A percentile compares a stretch with the other conserved stretches of the same genome.
Conservation (phyloP, 2,329 filamentous ascomycete species). For the Penicillium vulpinum region DNA sequence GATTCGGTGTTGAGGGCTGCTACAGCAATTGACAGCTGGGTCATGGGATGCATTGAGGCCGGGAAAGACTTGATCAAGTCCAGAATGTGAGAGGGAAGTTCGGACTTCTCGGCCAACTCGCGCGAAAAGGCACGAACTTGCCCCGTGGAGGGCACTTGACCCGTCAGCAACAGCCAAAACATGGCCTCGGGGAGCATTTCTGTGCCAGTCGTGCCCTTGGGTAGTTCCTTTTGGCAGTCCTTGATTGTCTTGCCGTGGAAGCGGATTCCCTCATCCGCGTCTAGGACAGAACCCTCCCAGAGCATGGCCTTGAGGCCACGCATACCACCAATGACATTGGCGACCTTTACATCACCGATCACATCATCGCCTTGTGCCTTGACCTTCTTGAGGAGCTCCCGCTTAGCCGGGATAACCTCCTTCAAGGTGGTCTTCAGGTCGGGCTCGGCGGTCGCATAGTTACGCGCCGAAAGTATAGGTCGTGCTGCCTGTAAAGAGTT, state of each 20-base stretch:
- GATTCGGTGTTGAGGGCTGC: slow-evolving; percentile 95
- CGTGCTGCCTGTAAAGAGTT: slow-evolving; percentile 21
- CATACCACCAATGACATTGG: slow-evolving; percentile 95
- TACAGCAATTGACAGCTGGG: slow-evolving; percentile 92
- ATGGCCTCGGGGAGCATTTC: slow-evolving; percentile 99
- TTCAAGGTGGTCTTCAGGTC: slow-evolving; percentile 86
- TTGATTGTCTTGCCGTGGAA: slow-evolving; percentile 98
- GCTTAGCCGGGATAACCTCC: slow-evolving; percentile 83
- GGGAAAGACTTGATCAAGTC: slow-evolving; percentile 91
- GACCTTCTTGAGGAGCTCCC: slow-evolving; percentile 89
- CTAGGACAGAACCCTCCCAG: slow-evolving; percentile 96
- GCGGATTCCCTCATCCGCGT: slow-evolving; percentile 94
- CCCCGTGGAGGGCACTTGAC: slow-evolving; percentile 77
- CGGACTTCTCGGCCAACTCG: slow-evolving; percentile 82
- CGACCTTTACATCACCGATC: slow-evolving; percentile 89
- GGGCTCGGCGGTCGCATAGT: slow-evolving; percentile 69
- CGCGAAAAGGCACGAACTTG: slow-evolving; percentile 82
- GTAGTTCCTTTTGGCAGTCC: slow-evolving; percentile 90
- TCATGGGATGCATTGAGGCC: slow-evolving; percentile 93
- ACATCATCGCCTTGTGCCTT: slow-evolving; percentile 80
- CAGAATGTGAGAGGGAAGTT: slow-evolving; percentile 77
- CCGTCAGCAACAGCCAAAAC: slow-evolving; percentile 98
- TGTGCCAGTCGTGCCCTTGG: slow-evolving; percentile 83
- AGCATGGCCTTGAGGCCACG: slow-evolving; percentile 96
- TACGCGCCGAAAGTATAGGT: slow-evolving; percentile 25